Base-by-base conservation (phyloP, 331 rosid genomes). In the Saraca asoca region DNA sequence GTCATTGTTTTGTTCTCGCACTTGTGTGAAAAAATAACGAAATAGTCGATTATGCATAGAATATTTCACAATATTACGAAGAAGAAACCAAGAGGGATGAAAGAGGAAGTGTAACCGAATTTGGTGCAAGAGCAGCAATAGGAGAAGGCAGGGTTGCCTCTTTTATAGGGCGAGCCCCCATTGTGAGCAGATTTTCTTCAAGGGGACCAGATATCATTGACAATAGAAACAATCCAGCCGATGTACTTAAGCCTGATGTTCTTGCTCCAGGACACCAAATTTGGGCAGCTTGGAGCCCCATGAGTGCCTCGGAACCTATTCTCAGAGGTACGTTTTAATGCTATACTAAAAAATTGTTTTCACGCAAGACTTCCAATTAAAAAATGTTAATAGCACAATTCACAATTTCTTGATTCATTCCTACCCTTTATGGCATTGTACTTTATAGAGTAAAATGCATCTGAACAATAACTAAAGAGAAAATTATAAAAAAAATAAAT, bases 221-320 rank as follows among this genome's bases (percentile, higher is more conserved):
- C 76, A 38, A 6, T 0, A 54, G 68, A 1, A 86, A 48, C 33
- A 77, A 20, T 58, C 81, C 53, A 44, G 73, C 79, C 43, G 96
- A 90, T 78, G 88, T 93, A 2, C 83, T 93, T 18, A 93, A 90
- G 83, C 98, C 98, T 11, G 98, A 93, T 71, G 67, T 93, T 81
- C 85, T 93, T 68, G 95, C 96, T 39, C 98, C 97, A 4, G 97
- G 98, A 7, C 91, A 93, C 69, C 96, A 87, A 79, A 68, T 93
- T 45, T 90, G 98, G 98, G 97, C 84, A 41, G 98, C 98, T 34
- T 93, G 95, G 91, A 82, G 81, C 72, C 97, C 97, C 58, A 38
- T 81, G 0, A 93, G 98, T 45, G 89, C 81, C 80, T 70, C 29
- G 7, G 73, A 81, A 33, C 96, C 98, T 59, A 7, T 75, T 13